These are phyloP conservation scores for Starmerella vitae DNA, from an alignment of 805 yeast species.

Conservation along the genomic window DNA sequence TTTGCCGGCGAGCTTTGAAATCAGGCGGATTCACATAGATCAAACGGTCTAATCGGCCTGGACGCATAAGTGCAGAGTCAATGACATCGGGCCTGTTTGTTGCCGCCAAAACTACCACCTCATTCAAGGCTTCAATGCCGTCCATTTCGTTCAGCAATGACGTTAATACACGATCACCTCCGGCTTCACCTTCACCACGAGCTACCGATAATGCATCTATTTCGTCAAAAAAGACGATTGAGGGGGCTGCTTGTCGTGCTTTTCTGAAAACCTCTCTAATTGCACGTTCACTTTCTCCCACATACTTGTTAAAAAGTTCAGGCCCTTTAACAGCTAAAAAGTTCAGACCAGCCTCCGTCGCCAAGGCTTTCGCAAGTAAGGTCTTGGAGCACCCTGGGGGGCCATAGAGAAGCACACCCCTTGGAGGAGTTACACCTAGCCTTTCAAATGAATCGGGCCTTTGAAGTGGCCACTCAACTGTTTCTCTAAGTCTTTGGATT, in stretches of 20 bases:
- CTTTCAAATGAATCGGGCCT: constrained; percentile 62
- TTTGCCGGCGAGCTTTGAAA: constrained; percentile 60
- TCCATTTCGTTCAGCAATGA: constrained; percentile 89
- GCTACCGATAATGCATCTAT: constrained; percentile 84
- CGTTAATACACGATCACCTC: constrained; percentile 71
- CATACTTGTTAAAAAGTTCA: constrained; percentile 85
- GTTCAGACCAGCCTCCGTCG: constrained; percentile 88
- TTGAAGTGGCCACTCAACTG: constrained; percentile 80
- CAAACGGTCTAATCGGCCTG: constrained; percentile 90
- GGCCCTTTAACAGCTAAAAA: constrained; percentile 96
- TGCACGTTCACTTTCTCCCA: constrained; percentile 88
- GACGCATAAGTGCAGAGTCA: constrained; percentile 84
- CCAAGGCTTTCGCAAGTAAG: constrained; percentile 84
- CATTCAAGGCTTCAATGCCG: constrained; percentile 89
- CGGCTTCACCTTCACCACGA: constrained; percentile 47
- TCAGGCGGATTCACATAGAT: constrained; percentile 92
- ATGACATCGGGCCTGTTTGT: constrained; percentile 90
- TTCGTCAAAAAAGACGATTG: constrained; percentile 90
- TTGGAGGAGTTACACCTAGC: constrained; percentile 80
- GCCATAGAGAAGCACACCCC: constrained; percentile 85
- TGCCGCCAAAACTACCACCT: constrained; percentile 90
- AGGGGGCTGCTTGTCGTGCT: constrained; percentile 90
- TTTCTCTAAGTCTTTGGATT: constrained; percentile 70
- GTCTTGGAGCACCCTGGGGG: constrained; percentile 99
- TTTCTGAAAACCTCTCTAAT: constrained; percentile 86